A percentile compares a stretch with the other conserved stretches of the same genome.
Evolutionary conservation across 2,329 filamentous ascomycete species (phyloP).

Genomic region (Neofusicoccum ribis): DNA sequence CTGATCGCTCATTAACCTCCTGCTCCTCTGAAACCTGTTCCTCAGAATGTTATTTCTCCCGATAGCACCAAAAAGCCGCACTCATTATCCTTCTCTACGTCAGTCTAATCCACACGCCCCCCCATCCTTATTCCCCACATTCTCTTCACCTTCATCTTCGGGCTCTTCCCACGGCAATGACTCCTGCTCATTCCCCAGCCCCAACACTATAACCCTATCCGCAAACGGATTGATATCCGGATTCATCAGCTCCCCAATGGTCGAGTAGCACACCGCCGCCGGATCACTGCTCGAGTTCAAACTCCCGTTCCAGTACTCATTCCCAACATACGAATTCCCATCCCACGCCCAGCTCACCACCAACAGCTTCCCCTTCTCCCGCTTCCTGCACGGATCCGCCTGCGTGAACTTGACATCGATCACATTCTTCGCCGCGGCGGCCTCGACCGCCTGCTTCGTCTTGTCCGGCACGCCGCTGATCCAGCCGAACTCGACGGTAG

Average conservation of each 20-base stretch:
- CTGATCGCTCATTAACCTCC: too few species aligned
- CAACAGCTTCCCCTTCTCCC: conserved; percentile 27
- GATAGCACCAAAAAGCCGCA: too few species aligned
- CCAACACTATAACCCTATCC: conserved; percentile 5
- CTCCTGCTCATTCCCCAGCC: neutral
- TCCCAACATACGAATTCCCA: conserved; percentile 35
- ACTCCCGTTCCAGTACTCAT: conserved; percentile 35
- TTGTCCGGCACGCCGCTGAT: conserved; percentile 23
- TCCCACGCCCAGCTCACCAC: conserved; percentile 38
- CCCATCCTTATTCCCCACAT: neutral
- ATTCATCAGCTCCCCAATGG: conserved; percentile 35
- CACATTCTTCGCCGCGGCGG: conserved; percentile 19
- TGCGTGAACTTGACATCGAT: conserved; percentile 30
- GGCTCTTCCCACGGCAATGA: too few species aligned
- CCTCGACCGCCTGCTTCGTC: conserved; percentile 4
- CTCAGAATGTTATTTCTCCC: too few species aligned
- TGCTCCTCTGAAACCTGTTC: too few species aligned
- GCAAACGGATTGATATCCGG: conserved; percentile 30
- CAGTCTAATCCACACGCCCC: too few species aligned
- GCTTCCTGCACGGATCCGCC: conserved; percentile 30
- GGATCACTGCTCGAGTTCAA: conserved; percentile 32
- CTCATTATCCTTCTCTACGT: too few species aligned
- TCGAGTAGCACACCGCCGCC: conserved; percentile 36
- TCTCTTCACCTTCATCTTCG: neutral
- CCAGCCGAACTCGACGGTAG: conserved; percentile 33